Evolutionary conservation across 495 filamentous ascomycete species (phyloP).

Genomic region (Annulohypoxylon moriforme): DNA sequence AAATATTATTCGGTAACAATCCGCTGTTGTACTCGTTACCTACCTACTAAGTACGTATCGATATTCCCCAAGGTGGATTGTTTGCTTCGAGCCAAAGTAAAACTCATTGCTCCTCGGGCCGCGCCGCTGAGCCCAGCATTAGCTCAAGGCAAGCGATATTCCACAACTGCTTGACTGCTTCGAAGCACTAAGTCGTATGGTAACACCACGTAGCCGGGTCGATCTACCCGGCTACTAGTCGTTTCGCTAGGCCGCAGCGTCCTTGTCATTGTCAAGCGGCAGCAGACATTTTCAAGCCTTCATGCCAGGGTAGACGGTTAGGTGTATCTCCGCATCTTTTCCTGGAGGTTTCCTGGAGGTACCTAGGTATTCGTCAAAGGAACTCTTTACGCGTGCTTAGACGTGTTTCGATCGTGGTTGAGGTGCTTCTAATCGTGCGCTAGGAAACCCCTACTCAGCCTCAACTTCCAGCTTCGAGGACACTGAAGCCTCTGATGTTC

Average conservation of each 20-base stretch:
- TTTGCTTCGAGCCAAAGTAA: constrained; percentile 30
- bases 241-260: constrained; percentile 12
- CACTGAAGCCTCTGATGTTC: not conserved
- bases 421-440: not conserved
- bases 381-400: not conserved
- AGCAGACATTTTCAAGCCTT: constrained; percentile 24
- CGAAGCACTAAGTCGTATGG: constrained; percentile 21
- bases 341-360: not conserved
- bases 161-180: constrained; percentile 5
- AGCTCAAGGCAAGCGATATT: constrained; percentile 12
- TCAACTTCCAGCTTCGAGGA: constrained; percentile 16
- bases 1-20: constrained; percentile 34
- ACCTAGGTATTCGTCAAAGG: not conserved
- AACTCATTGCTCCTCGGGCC: constrained; percentile 30
- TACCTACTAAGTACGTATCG: constrained; percentile 2
- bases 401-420: not conserved
- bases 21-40: constrained; percentile 16
- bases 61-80: constrained; percentile 15
- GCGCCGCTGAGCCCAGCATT: constrained; percentile 26
- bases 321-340: constrained; percentile 17
- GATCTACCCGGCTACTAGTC: constrained; percentile 21
- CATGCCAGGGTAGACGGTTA: constrained; percentile 28
- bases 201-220: constrained; percentile 29
- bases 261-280: constrained; percentile 24
- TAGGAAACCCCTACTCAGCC: not conserved